Evolutionary conservation across 2,329 filamentous ascomycete genomes (phyloP).

Genomic region (Torrubiella hemipterigena): DNA sequence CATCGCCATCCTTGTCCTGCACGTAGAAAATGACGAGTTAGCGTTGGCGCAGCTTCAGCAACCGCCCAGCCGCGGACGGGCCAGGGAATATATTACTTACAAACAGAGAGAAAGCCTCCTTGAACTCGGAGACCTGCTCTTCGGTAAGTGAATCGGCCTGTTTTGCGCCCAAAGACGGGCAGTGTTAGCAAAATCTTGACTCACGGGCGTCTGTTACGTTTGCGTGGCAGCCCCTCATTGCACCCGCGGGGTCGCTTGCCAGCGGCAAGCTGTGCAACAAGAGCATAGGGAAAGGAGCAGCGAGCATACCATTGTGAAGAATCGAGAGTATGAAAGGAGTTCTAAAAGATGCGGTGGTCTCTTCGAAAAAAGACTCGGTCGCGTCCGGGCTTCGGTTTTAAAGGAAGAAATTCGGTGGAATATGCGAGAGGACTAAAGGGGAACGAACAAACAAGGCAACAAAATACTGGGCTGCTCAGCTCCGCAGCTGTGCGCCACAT

Average conservation of each 20-base stretch:
- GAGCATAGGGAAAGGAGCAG: neutral
- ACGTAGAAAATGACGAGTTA: constrained; percentile 11
- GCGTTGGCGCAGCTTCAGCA: constrained; percentile 7
- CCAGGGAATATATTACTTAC: constrained; percentile 46
- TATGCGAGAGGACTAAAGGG: neutral
- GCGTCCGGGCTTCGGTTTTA: constrained; percentile 5
- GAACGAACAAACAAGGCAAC: neutral
- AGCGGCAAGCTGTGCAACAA: neutral
- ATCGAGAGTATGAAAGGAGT: too few relatives aligned
- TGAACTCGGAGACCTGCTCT: constrained; percentile 99
- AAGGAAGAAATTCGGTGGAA: constrained; percentile 3
- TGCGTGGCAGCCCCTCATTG: constrained; percentile 15
- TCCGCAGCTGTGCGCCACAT: too few relatives aligned
- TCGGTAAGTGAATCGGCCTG: constrained; percentile 98
- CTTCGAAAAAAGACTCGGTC: constrained; percentile 3
- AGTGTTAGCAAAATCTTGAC: constrained; percentile 15
- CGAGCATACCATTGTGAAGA: constrained; percentile 4
- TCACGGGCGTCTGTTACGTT: constrained; percentile 1
- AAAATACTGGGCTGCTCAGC: too few relatives aligned
- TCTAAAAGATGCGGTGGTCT: constrained; percentile 1
- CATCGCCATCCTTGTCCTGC: constrained; percentile 85
- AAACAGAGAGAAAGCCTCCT: constrained; percentile 99
- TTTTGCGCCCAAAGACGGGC: constrained; percentile 8
- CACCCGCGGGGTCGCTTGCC: constrained; percentile 8
- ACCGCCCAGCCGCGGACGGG: constrained; percentile 1